Conservation (phyloP, 2,329 filamentous ascomycete genomes). For the Raffaelea arxii region DNA sequence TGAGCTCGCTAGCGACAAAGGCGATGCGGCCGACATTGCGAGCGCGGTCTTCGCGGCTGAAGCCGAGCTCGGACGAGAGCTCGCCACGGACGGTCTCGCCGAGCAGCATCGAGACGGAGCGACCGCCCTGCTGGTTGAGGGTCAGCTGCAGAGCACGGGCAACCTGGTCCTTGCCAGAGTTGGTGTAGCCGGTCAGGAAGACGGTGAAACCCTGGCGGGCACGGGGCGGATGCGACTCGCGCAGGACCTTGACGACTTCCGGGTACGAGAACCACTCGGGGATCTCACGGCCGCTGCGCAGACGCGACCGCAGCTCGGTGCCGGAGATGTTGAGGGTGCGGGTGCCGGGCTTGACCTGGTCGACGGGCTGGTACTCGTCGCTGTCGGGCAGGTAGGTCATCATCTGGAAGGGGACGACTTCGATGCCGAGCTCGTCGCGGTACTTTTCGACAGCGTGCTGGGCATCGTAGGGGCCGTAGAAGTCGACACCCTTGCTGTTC, state of each 20-base stretch:
- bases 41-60: constrained; percentile 85
- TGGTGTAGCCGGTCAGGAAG: constrained; percentile 94
- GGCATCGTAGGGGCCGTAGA: constrained; percentile 97
- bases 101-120: constrained; percentile 85
- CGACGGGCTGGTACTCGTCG: constrained; percentile 91
- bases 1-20: constrained; percentile 92
- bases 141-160: constrained; percentile 93
- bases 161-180: constrained; percentile 94
- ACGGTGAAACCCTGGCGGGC: constrained; percentile 93
- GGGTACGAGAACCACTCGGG: constrained; percentile 99
- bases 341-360: constrained; percentile 75
- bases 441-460: constrained; percentile 96
- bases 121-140: constrained; percentile 94
- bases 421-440: constrained; percentile 90
- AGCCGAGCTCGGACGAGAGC: constrained; percentile 89
- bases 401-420: constrained; percentile 98
- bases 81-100: constrained; percentile 92
- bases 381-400: constrained; percentile 98
- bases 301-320: constrained; percentile 83
- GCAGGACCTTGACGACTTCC: constrained; percentile 91
- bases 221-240: constrained; percentile 90
- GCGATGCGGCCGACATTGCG: constrained; percentile 93
- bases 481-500: constrained; percentile 94
- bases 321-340: constrained; percentile 83
- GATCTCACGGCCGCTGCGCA: constrained; percentile 87